These are phyloP conservation scores for Vitis hybrid DNA, from an alignment of 177 flowering plant species.

Conservation along the genomic window DNA sequence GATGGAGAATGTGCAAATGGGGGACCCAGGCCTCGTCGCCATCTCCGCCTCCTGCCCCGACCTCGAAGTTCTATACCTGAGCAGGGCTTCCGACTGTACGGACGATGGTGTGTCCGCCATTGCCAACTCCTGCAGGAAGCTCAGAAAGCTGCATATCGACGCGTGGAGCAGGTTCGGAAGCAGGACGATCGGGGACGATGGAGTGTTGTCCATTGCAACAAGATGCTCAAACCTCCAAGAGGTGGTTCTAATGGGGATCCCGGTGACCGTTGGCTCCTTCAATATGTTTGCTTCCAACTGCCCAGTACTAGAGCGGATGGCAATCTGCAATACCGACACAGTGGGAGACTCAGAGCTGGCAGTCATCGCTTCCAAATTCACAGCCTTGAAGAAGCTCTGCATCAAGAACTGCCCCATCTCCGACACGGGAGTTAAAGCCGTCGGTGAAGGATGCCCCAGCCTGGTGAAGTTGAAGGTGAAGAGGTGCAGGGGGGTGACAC, in stretches of 20 bases:
- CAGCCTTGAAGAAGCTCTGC: slow-evolving; percentile 19
- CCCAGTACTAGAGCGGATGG: slow-evolving; percentile 9
- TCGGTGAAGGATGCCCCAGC: slow-evolving; percentile 12
- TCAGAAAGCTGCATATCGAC: slow-evolving; percentile 19
- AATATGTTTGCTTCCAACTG: slow-evolving; percentile 8
- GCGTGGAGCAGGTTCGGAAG: slow-evolving; percentile 16
- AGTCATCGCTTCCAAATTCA: slow-evolving; percentile 7
- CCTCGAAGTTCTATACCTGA: slow-evolving; percentile 9
- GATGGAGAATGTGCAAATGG: slow-evolving; percentile 14
- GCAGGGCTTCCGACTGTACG: slow-evolving; percentile 12
- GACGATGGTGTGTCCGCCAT: slow-evolving; percentile 8
- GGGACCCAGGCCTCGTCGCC: slow-evolving; percentile 11
- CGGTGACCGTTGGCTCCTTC: background rate
- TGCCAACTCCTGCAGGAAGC: slow-evolving; percentile 11
- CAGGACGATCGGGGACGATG: slow-evolving; percentile 11
- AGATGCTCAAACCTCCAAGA: slow-evolving; percentile 11
- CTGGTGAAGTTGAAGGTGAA: slow-evolving; percentile 18
- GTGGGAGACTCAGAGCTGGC: slow-evolving; percentile 14
- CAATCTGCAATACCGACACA: slow-evolving; percentile 13
- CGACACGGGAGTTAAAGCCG: slow-evolving; percentile 3
- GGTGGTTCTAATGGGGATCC: slow-evolving; percentile 15
- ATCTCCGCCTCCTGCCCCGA: slow-evolving; percentile 12
- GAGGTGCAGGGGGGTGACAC: slow-evolving; percentile 12
- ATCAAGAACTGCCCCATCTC: slow-evolving; percentile 14
- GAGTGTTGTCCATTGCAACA: slow-evolving; percentile 1